Base-by-base conservation (phyloP, 2,329 filamentous ascomycete species). In the Fusarium cicatricum region DNA sequence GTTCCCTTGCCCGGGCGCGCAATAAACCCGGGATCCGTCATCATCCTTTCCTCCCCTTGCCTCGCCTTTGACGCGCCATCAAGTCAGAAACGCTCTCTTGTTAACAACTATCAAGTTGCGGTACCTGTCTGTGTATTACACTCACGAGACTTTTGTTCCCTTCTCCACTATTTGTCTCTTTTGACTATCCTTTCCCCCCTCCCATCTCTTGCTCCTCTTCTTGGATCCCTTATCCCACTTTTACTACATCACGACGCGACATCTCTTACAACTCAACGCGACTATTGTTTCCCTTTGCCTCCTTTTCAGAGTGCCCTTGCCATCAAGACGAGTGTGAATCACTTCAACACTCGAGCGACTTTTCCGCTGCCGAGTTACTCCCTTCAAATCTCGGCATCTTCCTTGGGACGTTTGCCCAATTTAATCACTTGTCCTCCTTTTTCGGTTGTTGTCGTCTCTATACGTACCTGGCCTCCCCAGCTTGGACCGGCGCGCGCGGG, bases 401-500 rank as follows among this genome's bases (percentile, higher is more conserved):
- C 45, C 42, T 43, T 26, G 46, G 41, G n/a, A n/a, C 33, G 38
- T 47, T 26, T 41, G 36, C 28, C 39, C 31, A 57, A 60, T 48
- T 43, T 55, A 31, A 57, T 60, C 29, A 32, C 34, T 46, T 47
- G 9, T 56, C 41, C 60, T 63, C 60, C 60, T 47, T 63, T 63
- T 60, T 56, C 55, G 50, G 46, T 38, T 50, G 51, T 42, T 52
- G 45, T 50, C 44, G 28, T 43, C 50, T 58, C 43, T 45, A 28
- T 63, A 63, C 60, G 60, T 62, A 64, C 60, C 51, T 43, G 39
- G 29, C 16, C 39, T 52, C 52, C 48, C 33, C 58, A 56, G 55
- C 50, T 60, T 56, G 46, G 55, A 63, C 59, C 42, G 56, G 60
- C 56, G 60, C 60, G 52, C 60, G 56, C 51, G 60, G 60, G 60